phyloP scores from a whole-genome alignment of 805 yeast species.

The Wickerhamiella australiensis region DNA sequence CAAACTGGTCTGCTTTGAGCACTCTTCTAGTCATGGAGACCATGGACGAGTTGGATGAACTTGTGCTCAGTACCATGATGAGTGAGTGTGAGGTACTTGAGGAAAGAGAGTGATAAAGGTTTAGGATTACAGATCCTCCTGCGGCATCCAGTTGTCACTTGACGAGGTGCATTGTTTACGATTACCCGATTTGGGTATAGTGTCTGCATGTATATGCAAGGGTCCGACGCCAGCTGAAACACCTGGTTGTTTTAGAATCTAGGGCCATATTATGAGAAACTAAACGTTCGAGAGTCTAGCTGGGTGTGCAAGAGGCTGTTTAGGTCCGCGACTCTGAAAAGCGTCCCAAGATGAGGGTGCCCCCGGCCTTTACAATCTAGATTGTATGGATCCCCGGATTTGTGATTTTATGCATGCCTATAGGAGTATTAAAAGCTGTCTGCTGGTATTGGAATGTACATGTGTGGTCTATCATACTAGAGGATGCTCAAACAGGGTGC shows the following conservation, averaged over 20 bases:
- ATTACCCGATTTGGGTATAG: conserved; percentile 8
- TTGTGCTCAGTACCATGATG: neutral
- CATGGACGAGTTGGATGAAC: conserved; percentile 8
- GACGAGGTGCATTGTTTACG: conserved; percentile 8
- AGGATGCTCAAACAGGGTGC: too few species aligned
- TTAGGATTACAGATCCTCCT: neutral
- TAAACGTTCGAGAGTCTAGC: neutral
- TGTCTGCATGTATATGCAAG: conserved; percentile 2
- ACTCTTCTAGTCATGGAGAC: conserved; percentile 12
- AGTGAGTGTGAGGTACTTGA: neutral
- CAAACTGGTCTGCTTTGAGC: conserved; percentile 35
- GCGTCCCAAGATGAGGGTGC: too few species aligned
- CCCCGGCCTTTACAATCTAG: too few species aligned
- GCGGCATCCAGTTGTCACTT: neutral
- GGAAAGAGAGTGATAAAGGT: too few species aligned
- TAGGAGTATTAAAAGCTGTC: too few species aligned
- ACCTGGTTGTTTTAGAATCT: neutral
- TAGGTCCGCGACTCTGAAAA: too few species aligned
- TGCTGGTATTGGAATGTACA: too few species aligned
- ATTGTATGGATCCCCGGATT: too few species aligned
- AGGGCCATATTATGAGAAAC: neutral
- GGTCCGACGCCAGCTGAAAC: neutral
- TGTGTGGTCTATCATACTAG: too few species aligned
- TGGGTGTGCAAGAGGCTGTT: too few species aligned
- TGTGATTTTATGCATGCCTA: too few species aligned